Base-by-base conservation (phyloP, 1,139 yeast species). In the Arxiozyma heterogenica region DNA sequence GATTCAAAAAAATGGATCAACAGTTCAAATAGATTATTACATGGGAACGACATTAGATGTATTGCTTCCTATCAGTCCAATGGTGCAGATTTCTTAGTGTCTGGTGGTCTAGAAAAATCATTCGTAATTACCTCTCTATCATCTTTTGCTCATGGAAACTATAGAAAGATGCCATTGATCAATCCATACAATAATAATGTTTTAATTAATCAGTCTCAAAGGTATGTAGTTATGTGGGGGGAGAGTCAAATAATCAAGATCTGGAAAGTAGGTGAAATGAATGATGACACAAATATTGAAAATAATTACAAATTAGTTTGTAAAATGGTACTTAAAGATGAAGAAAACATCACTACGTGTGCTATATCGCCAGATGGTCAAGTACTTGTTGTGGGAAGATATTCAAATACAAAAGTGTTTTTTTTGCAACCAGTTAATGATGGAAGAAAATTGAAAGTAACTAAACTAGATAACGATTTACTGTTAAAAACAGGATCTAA, bases 21-120 rank as follows among this genome's bases (percentile, higher is more conserved):
- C 62, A 78, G 83, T 60, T 80, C 83, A 54, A 88, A 84, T 68
- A 77, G 96, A 63, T 75, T 91, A 55, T 76, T 91, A 60, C 98
- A 93, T 69, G 82, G 95, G 48, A 90, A 90, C 66, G 98, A 93
- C 71, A 82, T 93, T 44, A 82, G 98, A 63, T 77, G 95, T 1
- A 78, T 93, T 79, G 75, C 84, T 1, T 73, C 83, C 7, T 86
- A 76, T 61, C 89, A 84, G 67, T 79, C 91, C 50, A 83, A 81
- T 60, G 83, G 83, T 41, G 77, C 83, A 52, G 85, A 84, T 61
- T 77, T 85, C 58, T 73, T 91, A 56, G 80, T 88, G 1, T 85
- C 94, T 63, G 97, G 96, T 53, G 98, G 98, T 58, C 94, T 88
- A 21, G 98, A 93, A 69, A 79, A 87, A 63, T 78, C 84, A 20